Evolutionary conservation across 345 rosid species (phyloP), one percentile per base, ranked within the genome.

Genomic region (Eucalyptus marginata): DNA sequence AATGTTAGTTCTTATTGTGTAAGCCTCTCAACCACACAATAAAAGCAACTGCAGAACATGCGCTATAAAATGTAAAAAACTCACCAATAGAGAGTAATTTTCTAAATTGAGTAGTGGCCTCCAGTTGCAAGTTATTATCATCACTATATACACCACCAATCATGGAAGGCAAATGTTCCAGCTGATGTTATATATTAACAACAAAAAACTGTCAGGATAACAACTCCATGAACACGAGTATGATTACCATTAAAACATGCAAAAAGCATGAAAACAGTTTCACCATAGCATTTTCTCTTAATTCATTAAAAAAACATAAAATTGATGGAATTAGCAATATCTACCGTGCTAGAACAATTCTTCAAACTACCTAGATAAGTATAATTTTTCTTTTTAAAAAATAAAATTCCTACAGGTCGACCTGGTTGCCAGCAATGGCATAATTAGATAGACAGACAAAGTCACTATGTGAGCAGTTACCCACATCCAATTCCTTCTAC

Each of bases 141-240:
- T 93, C 94, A 43, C 94, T 90, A 94, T 95, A 94, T 31, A 96
- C 94, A 81, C 96, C 97, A 20, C 92, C 92, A 68, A 96, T 94
- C 99, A 96, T 93, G 9, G 96, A 68, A 36, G 99, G 98, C 83
- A 96, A 93, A 90, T 95, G 93, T 92, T 96, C 99, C 94, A 96
- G 88, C 99, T 96, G 88, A 20, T 76, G 83, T 76, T 76, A 76
- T 40, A 40, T 52, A 18, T 11, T 29, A 83, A 88, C 81, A 33
- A 36, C 87, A n/a, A 49, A 20, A 64, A 49, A 24, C 31, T 51
- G 27, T 29, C 58, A 71, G 44, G 13, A 13, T 49, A 7, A 87
- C 33, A 58, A 88, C 25, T 83, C n/a, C 84, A 40, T 49, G 84
- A 68, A 27, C 8, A 29, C 71, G 44, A 54, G 33, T 13, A 47